These are phyloP conservation scores for Candida glaebosa DNA, from an alignment of 805 yeast genomes.

Conservation along the genomic window DNA sequence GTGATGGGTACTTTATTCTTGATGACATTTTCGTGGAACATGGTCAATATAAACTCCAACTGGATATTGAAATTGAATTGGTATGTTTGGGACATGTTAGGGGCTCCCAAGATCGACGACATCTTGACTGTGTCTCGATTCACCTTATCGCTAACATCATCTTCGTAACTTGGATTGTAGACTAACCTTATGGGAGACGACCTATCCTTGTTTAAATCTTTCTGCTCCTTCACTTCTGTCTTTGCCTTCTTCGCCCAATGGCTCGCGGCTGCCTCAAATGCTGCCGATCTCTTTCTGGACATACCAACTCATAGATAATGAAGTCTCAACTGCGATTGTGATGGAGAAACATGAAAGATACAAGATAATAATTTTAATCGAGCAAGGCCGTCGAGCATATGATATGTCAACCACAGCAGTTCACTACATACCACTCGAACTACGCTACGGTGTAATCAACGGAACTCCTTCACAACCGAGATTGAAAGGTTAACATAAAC, in stretches of 20 bases:
- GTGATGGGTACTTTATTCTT: conserved; percentile 18
- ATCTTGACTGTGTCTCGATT: conserved; percentile 27
- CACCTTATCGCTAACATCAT: conserved; percentile 8
- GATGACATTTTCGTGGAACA: conserved; percentile 23
- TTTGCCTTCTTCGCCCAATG: conserved; percentile 21
- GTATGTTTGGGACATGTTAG: conserved; percentile 31
- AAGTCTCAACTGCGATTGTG: not conserved
- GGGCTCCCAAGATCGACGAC: conserved; percentile 26
- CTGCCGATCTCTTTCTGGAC: conserved; percentile 15
- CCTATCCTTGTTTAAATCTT: not conserved
- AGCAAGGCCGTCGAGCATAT: too few species aligned
- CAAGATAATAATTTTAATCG: too few species aligned
- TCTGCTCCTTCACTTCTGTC: conserved; percentile 6
- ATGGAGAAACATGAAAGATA: too few species aligned
- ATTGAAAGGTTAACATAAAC: too few species aligned
- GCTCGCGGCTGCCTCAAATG: conserved; percentile 20
- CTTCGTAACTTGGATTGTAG: conserved; percentile 23
- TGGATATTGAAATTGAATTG: conserved; percentile 51
- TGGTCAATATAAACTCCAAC: conserved; percentile 34
- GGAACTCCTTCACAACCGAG: too few species aligned
- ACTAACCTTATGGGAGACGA: conserved; percentile 22
- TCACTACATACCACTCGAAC: too few species aligned
- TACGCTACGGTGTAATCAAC: too few species aligned
- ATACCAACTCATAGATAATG: not conserved
- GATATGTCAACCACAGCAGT: too few species aligned